Evolutionary conservation across 2,329 filamentous ascomycete genomes (phyloP), one percentile per base, ranked within the genome.

Genomic region (Pezicula neosporulosa): DNA sequence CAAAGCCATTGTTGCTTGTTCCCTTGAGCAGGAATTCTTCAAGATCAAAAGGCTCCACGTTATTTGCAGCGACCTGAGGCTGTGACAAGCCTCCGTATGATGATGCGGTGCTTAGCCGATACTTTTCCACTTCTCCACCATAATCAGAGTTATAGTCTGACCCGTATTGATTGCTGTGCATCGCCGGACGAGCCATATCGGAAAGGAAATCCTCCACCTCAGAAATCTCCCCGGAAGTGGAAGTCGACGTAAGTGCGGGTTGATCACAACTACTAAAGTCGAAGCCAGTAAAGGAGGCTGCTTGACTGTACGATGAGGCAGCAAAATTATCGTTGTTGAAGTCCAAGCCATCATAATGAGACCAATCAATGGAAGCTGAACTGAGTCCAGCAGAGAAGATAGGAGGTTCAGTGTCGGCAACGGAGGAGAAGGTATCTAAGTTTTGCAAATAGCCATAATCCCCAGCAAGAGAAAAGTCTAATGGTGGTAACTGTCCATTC

Each of bases 141-240:
- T 68, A 63, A 33, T 72, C 69, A 10, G 69, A 71, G 18, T 56
- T 61, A 49, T 70, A 61, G 55, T 71, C 61, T 45, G 68, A 64
- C 44, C 68, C 64, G 57, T 66, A 66, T 50, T 66, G 60, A 53
- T 48, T 52, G 10, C 27, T 44, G 13, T 18, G n/a, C n/a, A 44
- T 24, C 6, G 21, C 27, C 28, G 42, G 42, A 15, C 42, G 42
- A 16, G n/a, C 27, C 42, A 72, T 67, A 19, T 69, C 68, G 21
- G n/a, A 15, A 28, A 70, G 65, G 46, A 77, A 77, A 57, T 86
- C 83, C 55, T 86, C 84, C 5, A 82, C 81, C 63, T 86, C 83
- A 9, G 83, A 86, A 8, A 86, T 82, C 54, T 87, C 83, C 35
- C 83, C 83, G 12, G 83, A 87, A 8, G 81, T 85, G 9, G 81